These are phyloP conservation scores for Russula compacta DNA, from an alignment of 768 basidiomycete species.

Conservation along the genomic window DNA sequence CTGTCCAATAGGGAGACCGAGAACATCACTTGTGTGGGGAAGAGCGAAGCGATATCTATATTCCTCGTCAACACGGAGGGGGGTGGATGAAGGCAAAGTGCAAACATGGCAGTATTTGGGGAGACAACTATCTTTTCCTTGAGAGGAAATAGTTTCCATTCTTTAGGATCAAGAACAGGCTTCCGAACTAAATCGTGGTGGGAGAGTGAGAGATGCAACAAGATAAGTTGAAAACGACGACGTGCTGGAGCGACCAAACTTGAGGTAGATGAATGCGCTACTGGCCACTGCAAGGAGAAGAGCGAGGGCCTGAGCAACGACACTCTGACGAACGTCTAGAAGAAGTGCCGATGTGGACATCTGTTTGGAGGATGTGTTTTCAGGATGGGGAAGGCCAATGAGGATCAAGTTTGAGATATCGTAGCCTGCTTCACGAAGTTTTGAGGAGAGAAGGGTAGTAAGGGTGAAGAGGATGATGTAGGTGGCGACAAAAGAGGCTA, in stretches of 20 bases:
- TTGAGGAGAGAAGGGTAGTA: conserved; percentile 33
- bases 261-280: conserved; percentile 44
- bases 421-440: conserved; percentile 47
- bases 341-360: conserved; percentile 11
- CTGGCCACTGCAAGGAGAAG: conserved; percentile 43
- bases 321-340: conserved; percentile 29
- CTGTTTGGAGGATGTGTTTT: conserved; percentile 7
- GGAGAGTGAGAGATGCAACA: neutral
- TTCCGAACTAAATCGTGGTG: conserved; percentile 41
- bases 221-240: conserved; percentile 5
- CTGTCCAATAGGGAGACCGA: conserved; percentile 94
- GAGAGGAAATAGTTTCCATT: conserved; percentile 80
- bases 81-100: conserved; percentile 1
- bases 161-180: conserved; percentile 61
- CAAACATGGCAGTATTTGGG: conserved; percentile 92
- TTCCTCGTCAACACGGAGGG: conserved; percentile 2
- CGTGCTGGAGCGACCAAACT: conserved; percentile 35
- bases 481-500: conserved; percentile 41
- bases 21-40: conserved; percentile 60
- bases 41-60: conserved; percentile 86
- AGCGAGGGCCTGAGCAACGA: conserved; percentile 39
- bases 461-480: conserved; percentile 40
- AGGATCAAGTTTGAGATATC: conserved; percentile 52
- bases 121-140: conserved; percentile 76
- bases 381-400: conserved; percentile 40